Evolutionary conservation across 495 filamentous ascomycete genomes (phyloP).

Genomic region (Chaetomidium leptoderma): DNA sequence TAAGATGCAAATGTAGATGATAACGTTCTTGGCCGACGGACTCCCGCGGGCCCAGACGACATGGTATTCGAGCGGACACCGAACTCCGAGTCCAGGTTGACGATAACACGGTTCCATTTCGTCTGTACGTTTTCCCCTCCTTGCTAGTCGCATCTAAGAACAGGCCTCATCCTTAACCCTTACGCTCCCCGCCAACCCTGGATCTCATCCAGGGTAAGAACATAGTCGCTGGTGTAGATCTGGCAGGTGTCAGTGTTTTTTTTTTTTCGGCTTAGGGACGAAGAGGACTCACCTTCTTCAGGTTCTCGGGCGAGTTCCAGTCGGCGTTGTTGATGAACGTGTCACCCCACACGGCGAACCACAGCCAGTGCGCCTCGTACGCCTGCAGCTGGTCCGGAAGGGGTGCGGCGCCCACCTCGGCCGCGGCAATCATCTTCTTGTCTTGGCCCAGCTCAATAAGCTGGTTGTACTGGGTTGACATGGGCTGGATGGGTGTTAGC

Average conservation of each 20-base stretch:
- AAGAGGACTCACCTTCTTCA: conserved; percentile 24
- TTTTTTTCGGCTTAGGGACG: background rate
- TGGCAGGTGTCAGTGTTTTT: background rate
- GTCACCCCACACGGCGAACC: conserved; percentile 44
- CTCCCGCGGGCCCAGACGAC: background rate
- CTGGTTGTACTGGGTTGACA: conserved; percentile 41
- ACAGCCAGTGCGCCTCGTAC: conserved; percentile 46
- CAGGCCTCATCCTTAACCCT: no score
- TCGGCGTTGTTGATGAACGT: conserved; percentile 34
- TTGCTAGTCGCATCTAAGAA: no score
- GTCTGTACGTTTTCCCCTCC: no score
- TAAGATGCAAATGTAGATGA: background rate
- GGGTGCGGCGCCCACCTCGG: conserved; percentile 45
- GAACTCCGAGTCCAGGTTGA: no score
- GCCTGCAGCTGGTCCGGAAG: conserved; percentile 38
- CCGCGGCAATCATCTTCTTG: conserved; percentile 45
- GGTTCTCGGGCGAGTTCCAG: conserved; percentile 35
- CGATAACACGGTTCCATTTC: no score
- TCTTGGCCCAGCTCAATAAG: conserved; percentile 40
- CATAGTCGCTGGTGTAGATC: conserved; percentile 37
- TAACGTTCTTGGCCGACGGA: background rate
- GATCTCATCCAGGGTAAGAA: conserved; percentile 42
- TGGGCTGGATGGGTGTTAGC: conserved; percentile 24
- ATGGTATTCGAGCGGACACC: no score
- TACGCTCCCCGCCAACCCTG: conserved; percentile 30